Base-by-base conservation (phyloP, 805 yeast species). In the Metschnikowia bowlesiae region DNA sequence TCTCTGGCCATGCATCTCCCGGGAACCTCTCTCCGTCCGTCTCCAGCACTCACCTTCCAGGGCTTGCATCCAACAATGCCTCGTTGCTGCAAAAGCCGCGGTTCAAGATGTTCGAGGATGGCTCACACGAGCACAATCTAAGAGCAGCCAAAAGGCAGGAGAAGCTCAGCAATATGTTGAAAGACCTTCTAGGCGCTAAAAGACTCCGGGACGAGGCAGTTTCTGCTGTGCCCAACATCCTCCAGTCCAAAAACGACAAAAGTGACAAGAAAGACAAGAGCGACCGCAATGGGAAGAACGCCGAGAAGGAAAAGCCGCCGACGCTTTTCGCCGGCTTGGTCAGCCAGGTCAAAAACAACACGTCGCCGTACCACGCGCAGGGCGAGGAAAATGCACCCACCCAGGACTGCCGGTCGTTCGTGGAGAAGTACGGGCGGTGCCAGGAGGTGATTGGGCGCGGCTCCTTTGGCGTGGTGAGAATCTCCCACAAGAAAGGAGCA, bases 361-460 rank as follows among this genome's bases (percentile, higher is more conserved):
- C 56, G 3, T 56, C 63, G 9, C 66, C 67, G 3, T 63, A 61
- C 53, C 60, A 64, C 49, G 59, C 60, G 8, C 58, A 50, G 26
- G 53, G 36, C 16, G 60, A 47, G n/a, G 59, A 55, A 39, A 48
- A 47, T 46, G 43, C 49, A 22, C 48, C 51, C 10, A 55, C 58
- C 49, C 63, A 63, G 49, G 81, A 75, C 60, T 62, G 71, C 34
- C 62, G 82, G 44, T 81, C 91, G 8, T 86, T 92, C 65, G 85
- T 83, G 8, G 91, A 90, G 59, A 87, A 91, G 64, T 92, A 92
- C 66, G 99, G 99, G 39, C 79, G 87, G 47, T 92, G 98, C 66
- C 96, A 89, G 68, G 98, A 92, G 65, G 88, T 91, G 44, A 81
- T 94, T 55, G 99, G 99, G 28, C 80, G 87, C 46, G 98, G 98